Percentiles rank a stretch among this genome's conserved stretches.
Conservation (phyloP, 768 basidiomycete genomes). For the Bullera alba region DNA sequence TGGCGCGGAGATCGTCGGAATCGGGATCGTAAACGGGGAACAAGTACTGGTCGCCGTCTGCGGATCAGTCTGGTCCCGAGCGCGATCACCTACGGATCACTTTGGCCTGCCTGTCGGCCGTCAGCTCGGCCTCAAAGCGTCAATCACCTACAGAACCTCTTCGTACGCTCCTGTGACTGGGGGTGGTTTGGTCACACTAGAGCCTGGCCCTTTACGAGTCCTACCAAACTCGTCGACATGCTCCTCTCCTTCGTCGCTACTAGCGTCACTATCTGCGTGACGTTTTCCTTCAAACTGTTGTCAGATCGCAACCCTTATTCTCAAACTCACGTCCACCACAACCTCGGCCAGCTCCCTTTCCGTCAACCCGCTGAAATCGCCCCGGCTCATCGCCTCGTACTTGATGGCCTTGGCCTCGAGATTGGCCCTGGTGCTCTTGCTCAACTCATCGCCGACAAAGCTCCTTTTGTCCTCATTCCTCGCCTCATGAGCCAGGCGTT, state of each 20-base stretch:
- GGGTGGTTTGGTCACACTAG: not conserved
- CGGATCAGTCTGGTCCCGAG: not conserved
- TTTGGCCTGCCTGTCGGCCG: slow-evolving; percentile 33
- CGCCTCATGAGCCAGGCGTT: slow-evolving; percentile 40
- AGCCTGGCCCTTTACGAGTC: slow-evolving; percentile 20
- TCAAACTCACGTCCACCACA: slow-evolving; percentile 37
- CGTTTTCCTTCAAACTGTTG: not conserved
- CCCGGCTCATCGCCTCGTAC: slow-evolving; percentile 37
- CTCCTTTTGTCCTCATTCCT: slow-evolving; percentile 31
- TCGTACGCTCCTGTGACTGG: slow-evolving; percentile 27
- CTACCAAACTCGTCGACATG: slow-evolving; percentile 44
- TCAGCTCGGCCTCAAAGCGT: not conserved
- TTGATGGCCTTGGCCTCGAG: slow-evolving; percentile 39
- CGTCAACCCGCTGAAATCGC: slow-evolving; percentile 34
- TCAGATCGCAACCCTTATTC: slow-evolving; percentile 3
- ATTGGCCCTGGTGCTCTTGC: slow-evolving; percentile 32
- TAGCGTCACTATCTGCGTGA: slow-evolving; percentile 2
- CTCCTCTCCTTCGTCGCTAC: slow-evolving; percentile 26
- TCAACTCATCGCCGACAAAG: slow-evolving; percentile 23
- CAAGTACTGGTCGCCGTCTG: slow-evolving; percentile 66
- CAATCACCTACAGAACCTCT: slow-evolving; percentile 40
- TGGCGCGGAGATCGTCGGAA: slow-evolving; percentile 52
- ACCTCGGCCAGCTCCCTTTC: slow-evolving; percentile 40
- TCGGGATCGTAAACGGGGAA: slow-evolving; percentile 86
- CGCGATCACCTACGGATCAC: slow-evolving; percentile 31